phyloP scores from a whole-genome alignment of 2,329 filamentous ascomycete genomes.

The Microcyclospora tardicrescens region DNA sequence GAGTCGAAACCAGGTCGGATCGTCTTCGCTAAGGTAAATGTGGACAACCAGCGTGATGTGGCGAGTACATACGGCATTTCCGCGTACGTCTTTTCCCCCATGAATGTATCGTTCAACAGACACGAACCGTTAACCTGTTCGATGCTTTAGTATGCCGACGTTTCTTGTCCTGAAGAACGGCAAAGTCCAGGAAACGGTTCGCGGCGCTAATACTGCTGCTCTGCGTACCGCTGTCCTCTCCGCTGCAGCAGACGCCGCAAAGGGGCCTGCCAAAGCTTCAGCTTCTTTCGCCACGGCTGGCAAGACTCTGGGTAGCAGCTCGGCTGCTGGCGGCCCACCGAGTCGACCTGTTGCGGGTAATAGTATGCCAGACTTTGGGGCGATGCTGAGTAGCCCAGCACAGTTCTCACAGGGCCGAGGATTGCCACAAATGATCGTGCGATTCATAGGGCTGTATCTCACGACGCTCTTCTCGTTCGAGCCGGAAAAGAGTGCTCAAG shows the following conservation, averaged over 20 bases:
- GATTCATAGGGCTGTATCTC: conserved; percentile 35
- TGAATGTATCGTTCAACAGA: background rate
- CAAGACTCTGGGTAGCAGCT: conserved; percentile 26
- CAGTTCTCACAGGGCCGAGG: conserved; percentile 22
- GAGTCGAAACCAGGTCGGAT: conserved; percentile 35
- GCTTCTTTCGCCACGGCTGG: conserved; percentile 30
- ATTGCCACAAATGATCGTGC: conserved; percentile 26
- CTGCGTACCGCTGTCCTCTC: conserved; percentile 35
- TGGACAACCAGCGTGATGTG: conserved; percentile 39
- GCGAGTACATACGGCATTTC: conserved; percentile 37
- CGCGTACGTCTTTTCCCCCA: conserved; percentile 22
- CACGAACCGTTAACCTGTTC: background rate
- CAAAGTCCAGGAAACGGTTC: conserved; percentile 33
- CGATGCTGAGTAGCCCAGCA: conserved; percentile 16
- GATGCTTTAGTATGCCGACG: conserved; percentile 29
- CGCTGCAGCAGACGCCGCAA: conserved; percentile 28
- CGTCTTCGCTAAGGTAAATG: conserved; percentile 43
- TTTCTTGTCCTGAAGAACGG: conserved; percentile 35
- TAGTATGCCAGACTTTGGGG: conserved; percentile 11
- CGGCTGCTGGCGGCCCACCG: conserved; percentile 5
- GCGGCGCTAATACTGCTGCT: conserved; percentile 36
- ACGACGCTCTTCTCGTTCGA: conserved; percentile 34
- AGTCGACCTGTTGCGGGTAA: conserved; percentile 18
- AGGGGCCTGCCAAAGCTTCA: conserved; percentile 23
- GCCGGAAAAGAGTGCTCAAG: conserved; percentile 29